These are phyloP conservation scores for Diospyros lotus DNA, from an alignment of 148 eudicot species.

Conservation along the genomic window DNA sequence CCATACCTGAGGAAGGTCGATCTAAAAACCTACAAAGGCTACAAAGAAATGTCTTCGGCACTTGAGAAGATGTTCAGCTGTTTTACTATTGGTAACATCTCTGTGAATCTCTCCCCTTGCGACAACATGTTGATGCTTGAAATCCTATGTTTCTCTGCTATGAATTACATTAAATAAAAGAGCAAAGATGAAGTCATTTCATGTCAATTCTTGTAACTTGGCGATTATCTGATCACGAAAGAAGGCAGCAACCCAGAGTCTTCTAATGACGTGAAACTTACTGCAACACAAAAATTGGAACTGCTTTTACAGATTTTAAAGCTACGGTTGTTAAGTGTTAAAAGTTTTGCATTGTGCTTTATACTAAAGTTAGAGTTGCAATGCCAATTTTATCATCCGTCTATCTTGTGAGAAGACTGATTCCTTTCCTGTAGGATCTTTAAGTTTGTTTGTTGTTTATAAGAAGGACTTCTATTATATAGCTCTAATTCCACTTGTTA, in stretches of 20 bases:
- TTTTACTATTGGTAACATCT: slow-evolving; percentile 46
- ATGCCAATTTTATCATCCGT: neutral
- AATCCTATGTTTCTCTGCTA: neutral
- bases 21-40: slow-evolving; percentile 38
- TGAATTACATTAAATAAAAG: neutral
- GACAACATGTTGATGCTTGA: neutral
- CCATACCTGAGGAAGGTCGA: slow-evolving; percentile 70
- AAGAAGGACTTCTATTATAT: no score
- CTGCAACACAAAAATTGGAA: neutral
- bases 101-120: neutral
- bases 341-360: neutral
- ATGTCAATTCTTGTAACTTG: neutral
- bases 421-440: neutral
- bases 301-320: neutral
- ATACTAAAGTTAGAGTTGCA: neutral
- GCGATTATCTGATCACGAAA: neutral
- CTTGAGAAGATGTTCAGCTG: slow-evolving; percentile 72
- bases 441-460: no score
- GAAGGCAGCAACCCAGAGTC: neutral
- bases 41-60: slow-evolving; percentile 45
- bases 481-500: no score
- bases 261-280: neutral
- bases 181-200: neutral
- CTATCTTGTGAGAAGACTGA: neutral
- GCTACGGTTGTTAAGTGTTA: neutral